Conservation (phyloP, 352 stramenopile genomes). For the Phytopythium litorale region DNA sequence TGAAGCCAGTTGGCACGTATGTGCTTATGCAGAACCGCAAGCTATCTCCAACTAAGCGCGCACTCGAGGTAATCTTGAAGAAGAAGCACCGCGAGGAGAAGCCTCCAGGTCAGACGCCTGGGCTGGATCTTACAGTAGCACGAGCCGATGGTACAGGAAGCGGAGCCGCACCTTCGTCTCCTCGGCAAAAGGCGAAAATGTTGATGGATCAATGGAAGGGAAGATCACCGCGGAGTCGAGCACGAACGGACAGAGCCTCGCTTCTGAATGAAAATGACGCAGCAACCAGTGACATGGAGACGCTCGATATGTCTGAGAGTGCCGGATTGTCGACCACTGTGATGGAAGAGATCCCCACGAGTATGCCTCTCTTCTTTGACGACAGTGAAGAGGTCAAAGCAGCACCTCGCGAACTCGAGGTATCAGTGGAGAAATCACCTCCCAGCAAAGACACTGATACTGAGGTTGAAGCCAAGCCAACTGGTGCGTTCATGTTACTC, state of each 20-base stretch:
- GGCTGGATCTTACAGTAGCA: neutral
- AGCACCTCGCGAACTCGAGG: neutral
- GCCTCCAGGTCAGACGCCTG: neutral
- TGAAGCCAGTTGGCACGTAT: constrained; percentile 35
- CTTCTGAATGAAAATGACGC: neutral
- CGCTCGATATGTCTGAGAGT: neutral
- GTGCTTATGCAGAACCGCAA: constrained; percentile 68
- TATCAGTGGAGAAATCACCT: neutral
- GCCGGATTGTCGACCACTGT: neutral
- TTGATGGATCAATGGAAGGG: constrained; percentile 17
- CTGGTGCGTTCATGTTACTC: constrained; percentile 43
- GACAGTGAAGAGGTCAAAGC: neutral
- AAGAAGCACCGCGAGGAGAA: constrained; percentile 52
- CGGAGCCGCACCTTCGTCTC: constrained; percentile 6
- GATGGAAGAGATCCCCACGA: neutral
- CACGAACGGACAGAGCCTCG: neutral
- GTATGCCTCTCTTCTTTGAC: neutral
- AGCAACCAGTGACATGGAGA: neutral
- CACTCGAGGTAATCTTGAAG: constrained; percentile 60
- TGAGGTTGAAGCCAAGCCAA: constrained; percentile 11
- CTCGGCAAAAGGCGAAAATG: constrained; percentile 17
- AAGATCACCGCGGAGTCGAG: neutral
- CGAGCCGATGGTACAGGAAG: neutral
- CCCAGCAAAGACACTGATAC: neutral
- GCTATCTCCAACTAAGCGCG: constrained; percentile 62